Conservation (phyloP, 2,329 filamentous ascomycete species). For the Pseudogymnoascus sp. region DNA sequence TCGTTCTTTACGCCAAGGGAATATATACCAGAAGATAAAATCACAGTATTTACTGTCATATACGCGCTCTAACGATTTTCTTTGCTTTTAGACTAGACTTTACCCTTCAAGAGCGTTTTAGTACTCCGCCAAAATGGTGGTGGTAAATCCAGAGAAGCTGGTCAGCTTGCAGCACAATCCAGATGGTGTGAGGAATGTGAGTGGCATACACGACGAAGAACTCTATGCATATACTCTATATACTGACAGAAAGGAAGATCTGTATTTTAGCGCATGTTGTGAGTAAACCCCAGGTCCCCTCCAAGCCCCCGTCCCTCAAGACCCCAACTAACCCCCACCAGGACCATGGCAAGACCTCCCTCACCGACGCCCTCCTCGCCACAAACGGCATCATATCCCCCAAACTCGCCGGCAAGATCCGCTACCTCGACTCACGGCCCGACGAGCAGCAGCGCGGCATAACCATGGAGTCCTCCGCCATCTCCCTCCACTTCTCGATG, state of each 20-base stretch:
- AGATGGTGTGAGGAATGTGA: conserved; percentile 85
- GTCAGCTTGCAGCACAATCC: conserved; percentile 81
- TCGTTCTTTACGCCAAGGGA: not conserved
- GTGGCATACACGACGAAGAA: conserved; percentile 24
- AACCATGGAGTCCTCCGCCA: conserved; percentile 99
- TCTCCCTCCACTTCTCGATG: conserved; percentile 93
- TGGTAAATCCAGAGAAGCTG: conserved; percentile 84
- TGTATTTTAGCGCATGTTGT: conserved; percentile 91
- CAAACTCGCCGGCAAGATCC: conserved; percentile 94
- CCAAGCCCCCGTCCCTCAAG: not conserved
- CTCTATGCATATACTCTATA: conserved; percentile 15
- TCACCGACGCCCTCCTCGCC: conserved; percentile 90
- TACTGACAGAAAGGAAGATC: conserved; percentile 47
- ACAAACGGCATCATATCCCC: conserved; percentile 99
- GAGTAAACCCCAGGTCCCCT: conserved; percentile 28
- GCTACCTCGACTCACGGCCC: conserved; percentile 90
- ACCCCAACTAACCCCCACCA: conserved; percentile 25
- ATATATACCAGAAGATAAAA: not conserved
- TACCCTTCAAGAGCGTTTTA: not conserved
- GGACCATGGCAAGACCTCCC: conserved; percentile 97
- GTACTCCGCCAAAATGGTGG: conserved; percentile 56
- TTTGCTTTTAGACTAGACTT: not conserved
- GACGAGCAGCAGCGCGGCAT: conserved; percentile 95
- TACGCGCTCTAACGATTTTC: not conserved
- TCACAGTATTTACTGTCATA: not conserved